Base-by-base conservation (phyloP, 305 asterid species). In the Andrographis paniculata region DNA sequence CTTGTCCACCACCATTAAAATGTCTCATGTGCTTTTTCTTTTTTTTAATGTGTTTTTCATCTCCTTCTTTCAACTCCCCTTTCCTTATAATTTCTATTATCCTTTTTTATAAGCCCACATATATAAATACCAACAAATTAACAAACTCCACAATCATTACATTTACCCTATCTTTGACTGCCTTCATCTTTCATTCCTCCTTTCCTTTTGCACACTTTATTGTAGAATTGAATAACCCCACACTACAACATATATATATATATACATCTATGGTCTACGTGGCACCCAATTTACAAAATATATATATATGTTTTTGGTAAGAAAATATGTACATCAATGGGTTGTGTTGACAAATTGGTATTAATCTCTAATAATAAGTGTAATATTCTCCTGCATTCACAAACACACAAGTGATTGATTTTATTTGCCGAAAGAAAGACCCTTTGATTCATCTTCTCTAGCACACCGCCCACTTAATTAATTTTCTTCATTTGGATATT, bases 91-190 rank as follows among this genome's bases (percentile, higher is more conserved):
- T 73, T 24, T 8, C 4, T 3, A 73, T 56, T 73, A 66, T 69
- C 64, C 69, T 66, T 69, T 8, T 73, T 66, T 73, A 45, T 45
- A 33, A 40, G 45, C 16, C 56, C 45, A 58, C 56, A 60, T 56
- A 56, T 47, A 50, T 37, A 50, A 4, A n/a, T n/a, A n/a, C n/a
- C n/a, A n/a, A n/a, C n/a, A n/a, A 28, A 45, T 45, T 46, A 47
- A 58, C 62, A 50, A 53, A 58, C 61, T 44, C 50, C 60, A 46
- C 66, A 60, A 69, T 73, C 63, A 69, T 73, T 61, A 41, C 75
- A 54, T 19, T 23, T 17, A n/a, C 76, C 76, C 60, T 61, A 56
- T 69, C 80, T 69, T 73, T 73, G 80, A 73, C 80, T 56, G 73
- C 48, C 56, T 70, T 35, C 28, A 24, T 55, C 42, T 60, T 55